A percentile compares a stretch with the other conserved stretches of the same genome.
These are phyloP conservation scores for Trichoderma endophyticum DNA, from an alignment of 2,329 filamentous ascomycete species.

Conservation along the genomic window DNA sequence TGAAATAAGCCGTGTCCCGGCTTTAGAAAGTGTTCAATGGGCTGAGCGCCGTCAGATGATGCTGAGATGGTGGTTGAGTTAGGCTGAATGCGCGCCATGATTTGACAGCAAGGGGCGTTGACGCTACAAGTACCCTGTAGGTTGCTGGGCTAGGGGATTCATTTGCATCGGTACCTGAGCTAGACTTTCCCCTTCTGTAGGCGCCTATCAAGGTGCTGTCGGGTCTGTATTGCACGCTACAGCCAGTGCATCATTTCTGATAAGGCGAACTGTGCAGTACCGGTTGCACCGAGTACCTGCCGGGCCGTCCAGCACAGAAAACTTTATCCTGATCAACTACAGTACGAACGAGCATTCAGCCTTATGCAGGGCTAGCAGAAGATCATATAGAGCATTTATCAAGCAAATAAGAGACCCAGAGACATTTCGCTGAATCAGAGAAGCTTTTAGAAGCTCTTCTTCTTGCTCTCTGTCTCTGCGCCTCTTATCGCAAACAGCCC, in stretches of 20 bases:
- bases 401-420: background rate
- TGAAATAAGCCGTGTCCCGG: background rate
- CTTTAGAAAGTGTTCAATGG: background rate
- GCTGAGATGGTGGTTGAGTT: background rate
- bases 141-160: background rate
- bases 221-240: background rate
- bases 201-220: slow-evolving; percentile 5
- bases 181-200: background rate
- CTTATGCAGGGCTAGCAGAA: background rate
- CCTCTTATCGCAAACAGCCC: slow-evolving; percentile 14
- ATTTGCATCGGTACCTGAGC: background rate
- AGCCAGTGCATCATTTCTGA: background rate
- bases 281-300: background rate
- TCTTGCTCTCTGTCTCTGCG: background rate
- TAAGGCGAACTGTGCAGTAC: background rate
- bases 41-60: slow-evolving; percentile 9
- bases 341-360: background rate
- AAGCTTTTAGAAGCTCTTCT: background rate
- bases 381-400: background rate
- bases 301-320: background rate
- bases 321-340: background rate
- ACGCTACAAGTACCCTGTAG: background rate
- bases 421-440: background rate
- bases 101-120: slow-evolving; percentile 1
- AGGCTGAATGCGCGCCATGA: background rate